Base-by-base conservation (phyloP, 2,329 filamentous ascomycete species). In the Fusarium brevicatenulatum region DNA sequence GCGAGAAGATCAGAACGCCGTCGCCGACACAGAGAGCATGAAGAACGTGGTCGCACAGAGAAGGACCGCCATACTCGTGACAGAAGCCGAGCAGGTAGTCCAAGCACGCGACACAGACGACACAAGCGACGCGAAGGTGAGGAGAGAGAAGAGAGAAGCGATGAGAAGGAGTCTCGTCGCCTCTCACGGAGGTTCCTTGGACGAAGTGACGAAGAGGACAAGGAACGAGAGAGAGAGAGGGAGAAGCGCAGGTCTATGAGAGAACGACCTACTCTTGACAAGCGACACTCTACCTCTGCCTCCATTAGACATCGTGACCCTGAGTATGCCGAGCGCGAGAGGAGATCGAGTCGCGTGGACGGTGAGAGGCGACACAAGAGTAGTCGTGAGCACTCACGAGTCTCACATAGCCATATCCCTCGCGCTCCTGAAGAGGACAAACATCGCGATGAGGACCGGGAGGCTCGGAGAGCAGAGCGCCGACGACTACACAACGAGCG, bases 151-250 rank as follows among this genome's bases (percentile, higher is more conserved):
- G 47, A 36, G 9, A 53, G 40, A 25, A 47, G 36, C 4, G 63
- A 68, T 3, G 65, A 68, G 18, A 68, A 68, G 32, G 65, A 68
- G n/a, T 40, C 65, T 68, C 63, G 65, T 11, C 65, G 65, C 7
- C 53, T 53, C n/a, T 67, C 65, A 39, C 42, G 63, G 25, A 68
- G 50, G 23, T n/a, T 61, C 11, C 36, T 44, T 30, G 63, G 47
- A 19, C 63, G 63, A 28, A 28, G 25, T 4, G 65, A 68, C 12
- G 65, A 68, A 5, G 65, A 68, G 5, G 57, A 62, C 6, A 66
- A 62, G 13, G 39, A 68, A 28, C 34, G 47, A 8, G 47, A 32
- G 46, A 49, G 28, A 4, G 28, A 49, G 46, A 49, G 65, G 12
- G 65, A 68, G 34, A 52, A 43, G 21, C 65, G 65, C 7, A 66